A percentile compares a stretch with the other conserved stretches of the same genome.
Evolutionary conservation across 495 filamentous ascomycete species (phyloP).

Genomic region (Hyaloscypha finlandica): DNA sequence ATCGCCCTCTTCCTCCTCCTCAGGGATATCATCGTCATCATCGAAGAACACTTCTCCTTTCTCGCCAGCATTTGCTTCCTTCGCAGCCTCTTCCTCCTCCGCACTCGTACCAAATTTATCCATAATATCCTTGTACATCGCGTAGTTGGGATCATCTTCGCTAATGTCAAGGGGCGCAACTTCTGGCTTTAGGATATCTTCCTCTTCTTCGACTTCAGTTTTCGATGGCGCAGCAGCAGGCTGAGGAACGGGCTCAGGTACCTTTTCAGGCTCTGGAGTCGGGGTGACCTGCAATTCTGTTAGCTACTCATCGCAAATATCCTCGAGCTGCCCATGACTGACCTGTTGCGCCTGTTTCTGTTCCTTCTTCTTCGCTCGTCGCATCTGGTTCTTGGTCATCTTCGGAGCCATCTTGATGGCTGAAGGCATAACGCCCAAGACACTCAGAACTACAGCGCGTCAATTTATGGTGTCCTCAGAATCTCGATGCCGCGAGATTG

Average conservation of each 20-base stretch:
- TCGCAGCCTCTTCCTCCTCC: constrained; percentile 58
- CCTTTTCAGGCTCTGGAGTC: constrained; percentile 34
- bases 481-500: background rate
- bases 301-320: background rate
- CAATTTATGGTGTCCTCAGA: background rate
- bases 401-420: constrained; percentile 58
- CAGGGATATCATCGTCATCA: constrained; percentile 86
- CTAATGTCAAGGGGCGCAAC: constrained; percentile 48
- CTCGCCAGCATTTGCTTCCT: constrained; percentile 58
- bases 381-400: constrained; percentile 80
- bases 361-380: constrained; percentile 88
- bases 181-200: constrained; percentile 36
- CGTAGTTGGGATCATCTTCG: constrained; percentile 74
- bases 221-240: constrained; percentile 18
- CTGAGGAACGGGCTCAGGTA: constrained; percentile 25
- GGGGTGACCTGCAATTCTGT: constrained; percentile 21
- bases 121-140: constrained; percentile 79
- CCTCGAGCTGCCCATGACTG: background rate
- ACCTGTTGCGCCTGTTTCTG: constrained; percentile 62
- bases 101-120: constrained; percentile 66
- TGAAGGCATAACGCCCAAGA: constrained; percentile 19
- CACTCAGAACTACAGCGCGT: background rate
- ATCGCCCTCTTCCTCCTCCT: constrained; percentile 76
- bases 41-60: constrained; percentile 87
- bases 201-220: constrained; percentile 34